Evolutionary conservation across 352 stramenopile species (phyloP).

Genomic region (Globisporangium cystogenes): DNA sequence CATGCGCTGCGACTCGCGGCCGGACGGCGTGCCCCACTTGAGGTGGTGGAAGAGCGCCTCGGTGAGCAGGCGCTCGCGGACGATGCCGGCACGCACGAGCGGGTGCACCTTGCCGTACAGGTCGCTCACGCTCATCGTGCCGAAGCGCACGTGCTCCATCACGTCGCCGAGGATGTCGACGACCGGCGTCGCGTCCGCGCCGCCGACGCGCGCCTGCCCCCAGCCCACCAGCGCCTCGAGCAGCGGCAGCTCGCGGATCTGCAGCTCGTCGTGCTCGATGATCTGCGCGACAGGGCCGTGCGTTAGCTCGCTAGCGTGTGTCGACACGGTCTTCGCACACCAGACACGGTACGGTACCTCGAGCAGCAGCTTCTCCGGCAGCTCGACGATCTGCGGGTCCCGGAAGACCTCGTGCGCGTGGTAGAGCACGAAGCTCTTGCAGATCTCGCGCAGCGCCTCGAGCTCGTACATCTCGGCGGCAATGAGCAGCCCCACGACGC

Average conservation of each 20-base stretch:
- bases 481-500: constrained; percentile 68
- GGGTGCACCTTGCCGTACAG: constrained; percentile 82
- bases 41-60: constrained; percentile 85
- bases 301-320: not conserved
- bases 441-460: constrained; percentile 69
- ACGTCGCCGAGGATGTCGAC: constrained; percentile 60
- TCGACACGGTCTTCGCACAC: not conserved
- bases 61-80: constrained; percentile 64
- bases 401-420: constrained; percentile 81
- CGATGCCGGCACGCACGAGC: constrained; percentile 57
- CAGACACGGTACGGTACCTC: constrained; percentile 27
- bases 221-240: constrained; percentile 79
- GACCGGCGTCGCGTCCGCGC: constrained; percentile 33
- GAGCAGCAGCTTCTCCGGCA: constrained; percentile 79
- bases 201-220: constrained; percentile 61
- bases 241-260: constrained; percentile 76
- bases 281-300: constrained; percentile 19
- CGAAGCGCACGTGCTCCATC: constrained; percentile 82
- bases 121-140: constrained; percentile 84
- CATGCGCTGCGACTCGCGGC: constrained; percentile 48
- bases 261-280: constrained; percentile 74
- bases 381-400: constrained; percentile 59
- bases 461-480: constrained; percentile 84
- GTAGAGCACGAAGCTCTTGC: constrained; percentile 77
- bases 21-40: constrained; percentile 75